Conservation (phyloP, 352 stramenopile genomes). For the Phytopythium kandeliae region DNA sequence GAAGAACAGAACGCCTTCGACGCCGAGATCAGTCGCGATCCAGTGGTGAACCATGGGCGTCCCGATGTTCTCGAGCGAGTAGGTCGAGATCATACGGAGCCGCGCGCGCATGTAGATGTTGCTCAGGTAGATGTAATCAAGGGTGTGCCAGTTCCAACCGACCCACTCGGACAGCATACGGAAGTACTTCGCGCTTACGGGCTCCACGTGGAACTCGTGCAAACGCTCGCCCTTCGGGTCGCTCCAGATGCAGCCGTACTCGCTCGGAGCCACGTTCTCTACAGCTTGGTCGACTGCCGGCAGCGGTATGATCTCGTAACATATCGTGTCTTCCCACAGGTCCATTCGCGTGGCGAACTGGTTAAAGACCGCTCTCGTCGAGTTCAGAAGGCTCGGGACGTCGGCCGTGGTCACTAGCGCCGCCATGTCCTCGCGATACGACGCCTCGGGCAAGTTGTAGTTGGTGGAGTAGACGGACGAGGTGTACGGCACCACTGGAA, state of each 20-base stretch:
- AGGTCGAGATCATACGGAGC: slow-evolving; percentile 10
- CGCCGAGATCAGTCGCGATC: slow-evolving; percentile 9
- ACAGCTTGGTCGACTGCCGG: not conserved
- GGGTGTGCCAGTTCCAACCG: slow-evolving; percentile 14
- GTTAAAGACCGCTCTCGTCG: slow-evolving; percentile 2
- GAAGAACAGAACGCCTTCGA: slow-evolving; percentile 18
- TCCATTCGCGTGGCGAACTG: slow-evolving; percentile 8
- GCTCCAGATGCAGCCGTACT: slow-evolving; percentile 16
- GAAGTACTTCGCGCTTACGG: slow-evolving; percentile 14
- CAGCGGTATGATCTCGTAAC: slow-evolving; percentile 13
- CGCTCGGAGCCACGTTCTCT: slow-evolving; percentile 2
- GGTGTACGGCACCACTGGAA: slow-evolving; percentile 6
- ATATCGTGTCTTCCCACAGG: slow-evolving; percentile 15
- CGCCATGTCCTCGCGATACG: slow-evolving; percentile 6
- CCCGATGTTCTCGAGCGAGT: slow-evolving; percentile 6
- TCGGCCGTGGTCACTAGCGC: slow-evolving; percentile 7
- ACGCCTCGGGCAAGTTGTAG: slow-evolving; percentile 13
- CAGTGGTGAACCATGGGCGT: slow-evolving; percentile 6
- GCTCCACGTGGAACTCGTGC: slow-evolving; percentile 8
- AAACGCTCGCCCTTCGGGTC: slow-evolving; percentile 6
- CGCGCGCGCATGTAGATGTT: slow-evolving; percentile 12
- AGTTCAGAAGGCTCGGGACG: slow-evolving; percentile 3
- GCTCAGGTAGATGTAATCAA: slow-evolving; percentile 14
- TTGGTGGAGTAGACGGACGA: slow-evolving; percentile 3
- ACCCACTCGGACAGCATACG: slow-evolving; percentile 11